Evolutionary conservation across 2,329 filamentous ascomycete genomes (phyloP).

Genomic region (Pestalotiopsis sp.): DNA sequence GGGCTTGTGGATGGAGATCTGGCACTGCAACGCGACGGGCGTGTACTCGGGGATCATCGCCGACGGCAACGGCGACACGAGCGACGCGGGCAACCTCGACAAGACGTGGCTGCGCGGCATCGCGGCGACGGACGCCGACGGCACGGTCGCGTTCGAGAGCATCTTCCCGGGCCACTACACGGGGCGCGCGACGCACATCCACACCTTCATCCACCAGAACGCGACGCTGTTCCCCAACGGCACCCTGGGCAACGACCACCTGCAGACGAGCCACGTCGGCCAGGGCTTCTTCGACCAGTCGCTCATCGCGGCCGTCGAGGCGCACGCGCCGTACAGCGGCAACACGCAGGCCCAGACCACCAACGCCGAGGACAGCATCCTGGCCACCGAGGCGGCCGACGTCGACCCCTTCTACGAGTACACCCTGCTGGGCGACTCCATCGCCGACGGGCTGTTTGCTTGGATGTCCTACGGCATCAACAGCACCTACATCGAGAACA

Average conservation of each 20-base stretch:
- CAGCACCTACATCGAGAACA: conserved; percentile 17
- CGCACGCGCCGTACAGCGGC: not conserved
- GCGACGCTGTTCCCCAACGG: conserved; percentile 40
- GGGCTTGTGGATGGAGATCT: conserved; percentile 53
- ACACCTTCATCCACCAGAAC: conserved; percentile 48
- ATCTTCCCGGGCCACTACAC: conserved; percentile 49
- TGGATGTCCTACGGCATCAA: conserved; percentile 44
- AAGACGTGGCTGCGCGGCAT: conserved; percentile 45
- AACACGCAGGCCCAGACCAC: not conserved
- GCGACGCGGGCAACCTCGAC: conserved; percentile 45
- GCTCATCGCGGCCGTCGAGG: conserved; percentile 43
- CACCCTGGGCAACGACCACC: conserved; percentile 44
- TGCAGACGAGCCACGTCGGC: conserved; percentile 59
- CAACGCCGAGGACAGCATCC: not conserved
- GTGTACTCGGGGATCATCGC: conserved; percentile 50
- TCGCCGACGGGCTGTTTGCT: conserved; percentile 6
- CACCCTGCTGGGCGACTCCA: not conserved
- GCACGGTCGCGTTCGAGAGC: conserved; percentile 43
- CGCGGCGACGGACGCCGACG: conserved; percentile 41
- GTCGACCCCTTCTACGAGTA: conserved; percentile 9
- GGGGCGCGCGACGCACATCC: conserved; percentile 49
- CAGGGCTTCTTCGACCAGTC: conserved; percentile 68
- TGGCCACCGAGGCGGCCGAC: not conserved
- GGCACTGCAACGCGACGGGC: conserved; percentile 49
- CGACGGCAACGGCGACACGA: conserved; percentile 44